Conservation (phyloP, 148 eudicot species). For the Silene uniflora region DNA sequence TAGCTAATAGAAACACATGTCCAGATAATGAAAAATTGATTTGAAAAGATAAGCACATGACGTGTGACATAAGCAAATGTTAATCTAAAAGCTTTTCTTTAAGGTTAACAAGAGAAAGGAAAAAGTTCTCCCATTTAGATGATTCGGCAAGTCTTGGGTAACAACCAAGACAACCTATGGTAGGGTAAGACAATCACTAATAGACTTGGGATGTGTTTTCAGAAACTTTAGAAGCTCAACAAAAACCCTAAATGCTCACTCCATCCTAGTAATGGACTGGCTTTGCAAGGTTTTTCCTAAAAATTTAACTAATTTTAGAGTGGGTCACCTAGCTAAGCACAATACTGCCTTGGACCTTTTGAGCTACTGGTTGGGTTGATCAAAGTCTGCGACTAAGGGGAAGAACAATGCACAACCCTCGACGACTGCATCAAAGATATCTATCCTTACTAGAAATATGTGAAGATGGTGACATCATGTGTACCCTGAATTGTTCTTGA, state of each 20-base stretch:
- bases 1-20: not conserved
- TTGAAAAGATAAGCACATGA: not conserved
- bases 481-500: not conserved
- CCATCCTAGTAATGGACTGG: too few species aligned
- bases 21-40: not conserved
- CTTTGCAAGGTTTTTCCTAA: not conserved
- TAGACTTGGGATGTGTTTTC: too few species aligned
- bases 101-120: not conserved
- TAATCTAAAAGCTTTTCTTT: not conserved
- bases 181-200: too few species aligned
- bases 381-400: not conserved
- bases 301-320: not conserved
- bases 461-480: not conserved
- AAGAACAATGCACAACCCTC: too few species aligned
- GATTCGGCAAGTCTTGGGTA: not conserved
- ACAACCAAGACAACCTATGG: too few species aligned
- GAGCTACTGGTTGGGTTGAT: not conserved
- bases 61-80: not conserved
- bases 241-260: too few species aligned
- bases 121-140: not conserved
- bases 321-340: not conserved
- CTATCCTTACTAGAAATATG: not conserved
- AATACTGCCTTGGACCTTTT: not conserved
- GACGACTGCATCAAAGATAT: not conserved
- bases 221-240: too few species aligned